Conservation (phyloP, 768 basidiomycete species). For the Lenzites betulinus region DNA sequence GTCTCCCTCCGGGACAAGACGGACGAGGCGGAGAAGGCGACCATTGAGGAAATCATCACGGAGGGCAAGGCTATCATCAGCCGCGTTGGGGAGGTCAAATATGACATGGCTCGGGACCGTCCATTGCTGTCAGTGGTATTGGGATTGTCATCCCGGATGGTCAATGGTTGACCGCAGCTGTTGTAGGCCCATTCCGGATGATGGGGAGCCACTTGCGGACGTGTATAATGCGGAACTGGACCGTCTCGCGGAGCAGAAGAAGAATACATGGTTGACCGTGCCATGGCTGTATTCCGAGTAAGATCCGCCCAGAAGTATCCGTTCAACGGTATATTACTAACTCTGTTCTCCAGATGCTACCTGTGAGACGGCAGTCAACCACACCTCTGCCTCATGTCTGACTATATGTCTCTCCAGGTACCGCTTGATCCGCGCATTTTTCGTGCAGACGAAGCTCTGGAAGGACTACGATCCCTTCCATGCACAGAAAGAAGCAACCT, state of each 20-base stretch:
- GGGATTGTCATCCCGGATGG: too few species aligned
- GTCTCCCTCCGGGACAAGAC: conserved; percentile 30
- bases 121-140: conserved; percentile 61
- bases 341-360: conserved; percentile 12
- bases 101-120: conserved; percentile 83
- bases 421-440: conserved; percentile 75
- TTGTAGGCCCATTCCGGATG: conserved; percentile 65
- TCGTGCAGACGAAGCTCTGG: conserved; percentile 72
- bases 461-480: conserved; percentile 80
- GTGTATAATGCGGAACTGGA: conserved; percentile 79
- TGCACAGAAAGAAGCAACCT: conserved; percentile 76
- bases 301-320: conserved; percentile 25
- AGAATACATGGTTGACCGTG: conserved; percentile 85
- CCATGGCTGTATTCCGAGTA: conserved; percentile 98
- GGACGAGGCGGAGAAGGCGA: conserved; percentile 23
- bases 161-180: too few species aligned
- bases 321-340: background rate
- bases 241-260: conserved; percentile 44
- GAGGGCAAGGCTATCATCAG: conserved; percentile 83
- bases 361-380: conserved; percentile 3
- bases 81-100: conserved; percentile 76
- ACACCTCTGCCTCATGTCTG: background rate
- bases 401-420: conserved; percentile 54
- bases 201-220: conserved; percentile 68
- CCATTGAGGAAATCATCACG: conserved; percentile 47